phyloP scores from a whole-genome alignment of 176 grass and related monocot species.

The bread wheat (Triticum aestivum) region DNA sequence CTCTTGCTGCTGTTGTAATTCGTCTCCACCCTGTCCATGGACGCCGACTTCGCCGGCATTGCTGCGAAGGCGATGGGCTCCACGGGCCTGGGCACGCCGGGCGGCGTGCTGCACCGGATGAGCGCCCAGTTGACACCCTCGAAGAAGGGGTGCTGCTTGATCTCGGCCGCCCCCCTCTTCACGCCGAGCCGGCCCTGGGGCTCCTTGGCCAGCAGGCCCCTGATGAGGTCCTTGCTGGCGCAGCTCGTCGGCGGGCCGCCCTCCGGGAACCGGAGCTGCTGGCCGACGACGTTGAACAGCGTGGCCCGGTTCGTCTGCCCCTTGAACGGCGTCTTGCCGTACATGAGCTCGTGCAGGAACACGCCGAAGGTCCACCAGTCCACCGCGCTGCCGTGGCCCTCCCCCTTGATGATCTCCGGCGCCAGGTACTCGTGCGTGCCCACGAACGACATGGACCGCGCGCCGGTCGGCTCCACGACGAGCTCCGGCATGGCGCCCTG shows the following conservation, averaged over 20 bases:
- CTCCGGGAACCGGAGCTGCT: constrained; percentile 68
- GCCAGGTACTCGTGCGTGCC: constrained; percentile 71
- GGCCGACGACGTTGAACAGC: constrained; percentile 71
- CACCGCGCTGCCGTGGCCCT: constrained; percentile 74
- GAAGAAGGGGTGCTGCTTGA: constrained; percentile 74
- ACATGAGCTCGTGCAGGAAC: constrained; percentile 75
- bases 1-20: constrained; percentile 42
- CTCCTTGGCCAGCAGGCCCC: constrained; percentile 58
- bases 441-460: constrained; percentile 69
- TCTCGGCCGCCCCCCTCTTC: constrained; percentile 62
- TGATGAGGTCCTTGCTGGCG: constrained; percentile 57
- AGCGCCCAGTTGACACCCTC: constrained; percentile 73
- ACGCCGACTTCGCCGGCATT: neutral
- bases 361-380: constrained; percentile 81
- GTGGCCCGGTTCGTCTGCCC: constrained; percentile 65
- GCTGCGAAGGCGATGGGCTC: neutral
- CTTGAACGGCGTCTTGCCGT: constrained; percentile 75
- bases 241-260: constrained; percentile 46
- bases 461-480: constrained; percentile 58
- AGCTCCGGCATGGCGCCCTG: constrained; percentile 44
- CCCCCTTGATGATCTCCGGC: constrained; percentile 75
- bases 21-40: constrained; percentile 25
- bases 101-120: constrained; percentile 67
- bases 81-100: constrained; percentile 50
- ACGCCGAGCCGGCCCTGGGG: constrained; percentile 59